Percentiles rank a stretch among this genome's conserved stretches.
Conservation (phyloP, 805 yeast species). For the Candida schatavii region DNA sequence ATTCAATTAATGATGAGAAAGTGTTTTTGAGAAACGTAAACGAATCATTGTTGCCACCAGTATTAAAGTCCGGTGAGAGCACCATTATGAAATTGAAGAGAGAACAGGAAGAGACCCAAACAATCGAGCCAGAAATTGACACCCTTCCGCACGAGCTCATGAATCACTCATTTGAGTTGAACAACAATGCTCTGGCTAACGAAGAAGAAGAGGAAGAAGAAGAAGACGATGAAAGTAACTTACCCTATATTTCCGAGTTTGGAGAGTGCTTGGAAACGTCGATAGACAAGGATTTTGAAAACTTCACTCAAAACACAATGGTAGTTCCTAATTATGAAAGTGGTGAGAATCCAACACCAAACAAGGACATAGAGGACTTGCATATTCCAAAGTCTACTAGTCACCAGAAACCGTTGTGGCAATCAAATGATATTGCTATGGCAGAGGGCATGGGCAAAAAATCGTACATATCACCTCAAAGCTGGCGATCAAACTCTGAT, state of each 20-base stretch:
- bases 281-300: slow-evolving; percentile 16
- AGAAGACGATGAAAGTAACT: slow-evolving; percentile 9
- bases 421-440: slow-evolving; percentile 1
- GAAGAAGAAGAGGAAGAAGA: not conserved
- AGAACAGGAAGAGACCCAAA: slow-evolving; percentile 8
- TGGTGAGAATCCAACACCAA: not conserved
- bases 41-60: slow-evolving; percentile 32
- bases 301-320: slow-evolving; percentile 22
- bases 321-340: not conserved
- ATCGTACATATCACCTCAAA: slow-evolving; percentile 23
- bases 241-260: slow-evolving; percentile 24
- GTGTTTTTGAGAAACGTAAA: slow-evolving; percentile 25
- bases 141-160: slow-evolving; percentile 1
- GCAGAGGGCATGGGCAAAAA: slow-evolving; percentile 8
- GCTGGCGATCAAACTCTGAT: slow-evolving; percentile 29
- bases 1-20: slow-evolving; percentile 28
- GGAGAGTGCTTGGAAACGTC: slow-evolving; percentile 14
- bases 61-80: slow-evolving; percentile 29
- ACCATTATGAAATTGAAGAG: slow-evolving; percentile 26
- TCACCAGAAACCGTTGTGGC: slow-evolving; percentile 4
- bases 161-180: not conserved
- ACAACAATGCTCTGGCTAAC: not conserved
- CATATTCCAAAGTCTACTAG: slow-evolving; percentile 1
- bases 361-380: not conserved
- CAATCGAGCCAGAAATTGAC: not conserved